phyloP scores from a whole-genome alignment of 2,329 filamentous ascomycete species.

The Cladobotryum mycophilum region DNA sequence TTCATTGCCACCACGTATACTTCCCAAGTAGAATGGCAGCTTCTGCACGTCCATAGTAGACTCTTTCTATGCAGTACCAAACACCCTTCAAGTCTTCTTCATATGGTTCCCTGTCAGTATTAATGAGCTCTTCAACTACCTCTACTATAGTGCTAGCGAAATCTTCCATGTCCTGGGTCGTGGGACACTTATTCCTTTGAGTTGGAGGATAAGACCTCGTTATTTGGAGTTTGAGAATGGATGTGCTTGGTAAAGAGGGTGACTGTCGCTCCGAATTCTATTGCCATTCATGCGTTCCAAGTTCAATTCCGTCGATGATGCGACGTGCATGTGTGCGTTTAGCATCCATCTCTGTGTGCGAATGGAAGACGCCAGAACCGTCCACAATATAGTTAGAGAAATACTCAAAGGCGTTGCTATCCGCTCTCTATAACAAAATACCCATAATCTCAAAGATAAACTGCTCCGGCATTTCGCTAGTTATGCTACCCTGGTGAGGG shows the following conservation, averaged over 20 bases:
- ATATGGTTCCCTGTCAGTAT: too few species aligned
- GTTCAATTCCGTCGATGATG: constrained; percentile 3
- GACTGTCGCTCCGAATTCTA: constrained; percentile 1
- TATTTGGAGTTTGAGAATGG: neutral
- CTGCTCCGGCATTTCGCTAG: neutral
- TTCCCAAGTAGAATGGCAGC: constrained; percentile 1
- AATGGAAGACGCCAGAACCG: too few species aligned
- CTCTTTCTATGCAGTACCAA: neutral
- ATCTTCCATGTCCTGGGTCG: neutral
- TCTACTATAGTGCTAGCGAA: too few species aligned
- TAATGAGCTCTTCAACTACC: too few species aligned
- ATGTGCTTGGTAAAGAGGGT: neutral
- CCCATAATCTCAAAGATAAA: neutral
- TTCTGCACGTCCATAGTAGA: neutral
- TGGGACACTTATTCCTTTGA: too few species aligned
- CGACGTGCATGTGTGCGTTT: neutral
- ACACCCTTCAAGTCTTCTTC: too few species aligned
- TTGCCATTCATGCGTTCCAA: constrained; percentile 8
- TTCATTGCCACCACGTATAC: neutral
- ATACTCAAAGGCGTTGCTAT: neutral
- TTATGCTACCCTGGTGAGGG: neutral
- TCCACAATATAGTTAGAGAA: neutral
- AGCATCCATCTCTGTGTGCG: neutral
- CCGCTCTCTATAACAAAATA: neutral
- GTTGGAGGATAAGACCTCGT: neutral